Base-by-base conservation (phyloP, 345 rosid genomes). In the Pistacia vera region DNA sequence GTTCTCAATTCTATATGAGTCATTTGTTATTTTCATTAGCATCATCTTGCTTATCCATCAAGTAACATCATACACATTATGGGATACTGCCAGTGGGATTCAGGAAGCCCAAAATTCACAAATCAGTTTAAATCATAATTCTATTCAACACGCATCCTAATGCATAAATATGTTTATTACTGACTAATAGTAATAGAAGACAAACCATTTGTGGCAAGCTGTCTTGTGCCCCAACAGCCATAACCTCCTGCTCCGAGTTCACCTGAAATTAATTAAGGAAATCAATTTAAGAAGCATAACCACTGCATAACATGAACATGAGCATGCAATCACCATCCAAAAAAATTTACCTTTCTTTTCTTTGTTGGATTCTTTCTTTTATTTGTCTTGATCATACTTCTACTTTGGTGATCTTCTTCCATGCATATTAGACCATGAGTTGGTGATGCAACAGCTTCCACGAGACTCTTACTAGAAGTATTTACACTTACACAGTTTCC, bases 151-250 rank as follows among this genome's bases (percentile, higher is more conserved):
- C 11, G 18, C 11, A 35, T 11, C 74, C 17, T 56, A 52, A 30
- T 12, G 56, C 30, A 57, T 49, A 20, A 10, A 18, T 13, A 58
- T 38, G 33, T 57, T 38, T 71, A n/a, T 12, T 11, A 58, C 41
- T 20, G 56, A 51, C 30, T 54, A 20, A n/a, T 20, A 51, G 33
- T 38, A 25, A 30, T 6, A 63, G 18, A 73, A 49, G 36, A 81
- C 89, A 72, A 74, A 88, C 90, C 91, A 86, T 88, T 81, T 88
- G 91, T 25, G 81, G 91, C 81, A 86, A 86, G 86, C 86, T 78
- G 52, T 86, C 91, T 64, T 86, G 84, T 59, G 85, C 46, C 58
- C 85, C 90, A 3, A 80, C 81, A 22, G 80, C 69, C 33, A 83
- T 77, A 55, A 81, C 75, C 28, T 83, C 91, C 61, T 74, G 87